A percentile compares a stretch with the other conserved stretches of the same genome.
These are phyloP conservation scores for Bullera alba DNA, from an alignment of 768 basidiomycete species.

Conservation along the genomic window DNA sequence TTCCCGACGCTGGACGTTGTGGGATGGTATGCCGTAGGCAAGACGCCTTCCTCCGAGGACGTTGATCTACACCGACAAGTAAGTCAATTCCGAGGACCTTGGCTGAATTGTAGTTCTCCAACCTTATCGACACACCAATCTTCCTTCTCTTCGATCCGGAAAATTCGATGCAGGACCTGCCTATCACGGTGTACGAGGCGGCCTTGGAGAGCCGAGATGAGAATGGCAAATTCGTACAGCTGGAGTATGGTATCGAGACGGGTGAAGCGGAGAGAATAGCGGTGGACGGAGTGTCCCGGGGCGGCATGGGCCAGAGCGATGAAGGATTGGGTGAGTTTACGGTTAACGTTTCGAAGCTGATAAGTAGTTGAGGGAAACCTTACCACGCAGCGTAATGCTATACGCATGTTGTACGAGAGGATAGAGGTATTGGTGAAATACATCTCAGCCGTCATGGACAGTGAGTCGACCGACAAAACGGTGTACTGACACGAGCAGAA, in stretches of 20 bases:
- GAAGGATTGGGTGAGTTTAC: constrained; percentile 64
- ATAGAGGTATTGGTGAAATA: constrained; percentile 81
- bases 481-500: constrained; percentile 49
- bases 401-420: constrained; percentile 92
- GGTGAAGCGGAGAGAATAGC: constrained; percentile 98
- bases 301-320: constrained; percentile 53
- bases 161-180: constrained; percentile 61
- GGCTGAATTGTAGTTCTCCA: constrained; percentile 58
- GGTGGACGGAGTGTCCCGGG: constrained; percentile 88
- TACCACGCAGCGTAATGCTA: constrained; percentile 84
- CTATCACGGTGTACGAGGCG: constrained; percentile 88
- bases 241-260: constrained; percentile 82
- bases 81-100: too few species aligned
- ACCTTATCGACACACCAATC: constrained; percentile 80
- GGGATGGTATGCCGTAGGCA: constrained; percentile 91
- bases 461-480: constrained; percentile 47
- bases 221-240: constrained; percentile 64
- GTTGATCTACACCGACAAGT: constrained; percentile 82
- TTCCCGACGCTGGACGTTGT: constrained; percentile 96
- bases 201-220: constrained; percentile 63
- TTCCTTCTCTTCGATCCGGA: constrained; percentile 59
- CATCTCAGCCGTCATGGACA: constrained; percentile 65
- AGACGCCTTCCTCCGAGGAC: constrained; percentile 65
- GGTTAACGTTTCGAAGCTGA: not conserved
- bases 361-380: constrained; percentile 77